Evolutionary conservation across 2,329 filamentous ascomycete species (phyloP), one percentile per base, ranked within the genome.

Genomic region (Mycocentrospora acerina): DNA sequence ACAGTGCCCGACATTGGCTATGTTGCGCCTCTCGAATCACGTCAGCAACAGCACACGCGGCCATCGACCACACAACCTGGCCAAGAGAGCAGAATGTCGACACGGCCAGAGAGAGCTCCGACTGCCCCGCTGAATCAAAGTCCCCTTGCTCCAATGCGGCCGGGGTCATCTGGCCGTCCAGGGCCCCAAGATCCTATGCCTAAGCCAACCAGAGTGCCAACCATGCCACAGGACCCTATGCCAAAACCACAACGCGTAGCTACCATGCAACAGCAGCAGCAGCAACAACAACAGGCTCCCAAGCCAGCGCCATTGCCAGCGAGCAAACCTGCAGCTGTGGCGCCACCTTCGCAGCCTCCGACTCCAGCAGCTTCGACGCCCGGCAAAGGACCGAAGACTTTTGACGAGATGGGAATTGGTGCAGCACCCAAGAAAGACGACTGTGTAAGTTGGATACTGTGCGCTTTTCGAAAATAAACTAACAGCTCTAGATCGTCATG

Each of bases 341-440:
- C 59, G 11, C 46, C 61, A 5, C 46, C 59, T 14, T 36, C 42
- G 12, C 60, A 64, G 38, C 55, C 66, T n/a, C 43, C 58, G 8
- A 52, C 49, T n/a, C 48, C 62, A n/a, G 44, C 51, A 16, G 30
- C 51, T 17, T 43, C 50, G 41, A 44, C 66, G 30, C 73, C 79
- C 22, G 78, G 77, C 33, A 88, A 90, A 62, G 93, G 91, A 9
- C 91, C 93, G 1, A 88, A 93, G 57, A 97, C 93, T 0, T 98
- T 98, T 66, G 91, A 96, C 64, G 90, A 94, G 64, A 98, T 98
- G 93, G 93, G 93, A 26, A 91, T 98, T 55, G 88, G 90, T 6
- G 79, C 83, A 57, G 83, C 78, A 32, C 90, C 93, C 68, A 79
- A 84, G 46, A 88, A 95, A n/a, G 80, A 81, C 52, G 90, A 97